Percentiles rank a stretch among this genome's conserved stretches.
Conservation (phyloP, 2,329 filamentous ascomycete species). For the Bipolaris gigantea region DNA sequence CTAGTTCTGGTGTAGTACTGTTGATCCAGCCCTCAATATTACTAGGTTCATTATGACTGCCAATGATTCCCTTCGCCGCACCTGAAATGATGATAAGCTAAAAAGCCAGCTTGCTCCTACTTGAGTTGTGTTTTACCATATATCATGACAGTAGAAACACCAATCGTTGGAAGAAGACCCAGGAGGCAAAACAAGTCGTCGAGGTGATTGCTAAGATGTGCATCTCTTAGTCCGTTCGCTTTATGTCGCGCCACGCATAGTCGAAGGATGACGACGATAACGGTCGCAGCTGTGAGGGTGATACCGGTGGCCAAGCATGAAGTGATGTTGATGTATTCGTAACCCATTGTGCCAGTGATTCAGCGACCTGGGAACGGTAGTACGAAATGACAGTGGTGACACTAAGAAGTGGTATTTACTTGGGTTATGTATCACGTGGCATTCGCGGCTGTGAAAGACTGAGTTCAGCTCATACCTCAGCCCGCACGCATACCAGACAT, state of each 20-base stretch:
- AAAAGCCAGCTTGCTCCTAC: neutral
- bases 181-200: constrained; percentile 9
- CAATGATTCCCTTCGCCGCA: constrained; percentile 7
- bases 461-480: neutral
- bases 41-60: constrained; percentile 3
- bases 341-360: constrained; percentile 3
- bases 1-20: constrained; percentile 4
- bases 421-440: neutral
- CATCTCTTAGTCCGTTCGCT: neutral
- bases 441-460: neutral
- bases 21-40: constrained; percentile 8
- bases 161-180: constrained; percentile 8
- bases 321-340: constrained; percentile 10
- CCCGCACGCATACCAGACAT: neutral
- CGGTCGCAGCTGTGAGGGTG: neutral
- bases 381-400: neutral
- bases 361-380: neutral
- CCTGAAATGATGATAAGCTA: neutral
- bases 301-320: constrained; percentile 4
- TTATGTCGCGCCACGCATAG: neutral
- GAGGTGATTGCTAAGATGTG: constrained; percentile 1
- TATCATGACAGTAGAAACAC: constrained; percentile 5
- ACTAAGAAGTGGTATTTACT: neutral
- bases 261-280: constrained; percentile 1
- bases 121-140: constrained; percentile 6